Base-by-base conservation (phyloP, 2,329 filamentous ascomycete genomes). In the Verticillium isaacii region DNA sequence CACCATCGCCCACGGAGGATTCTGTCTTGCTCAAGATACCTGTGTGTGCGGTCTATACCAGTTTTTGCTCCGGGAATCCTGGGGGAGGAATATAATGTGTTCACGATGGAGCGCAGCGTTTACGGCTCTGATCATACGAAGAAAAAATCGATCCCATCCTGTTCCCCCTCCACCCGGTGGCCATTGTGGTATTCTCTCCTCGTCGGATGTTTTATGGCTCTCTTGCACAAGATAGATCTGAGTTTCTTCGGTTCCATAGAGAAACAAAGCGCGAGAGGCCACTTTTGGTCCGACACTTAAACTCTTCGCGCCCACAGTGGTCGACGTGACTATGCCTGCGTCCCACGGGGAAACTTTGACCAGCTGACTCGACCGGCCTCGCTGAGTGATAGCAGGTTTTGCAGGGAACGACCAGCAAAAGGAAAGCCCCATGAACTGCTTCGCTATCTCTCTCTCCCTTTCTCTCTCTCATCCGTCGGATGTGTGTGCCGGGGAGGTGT, bases 211-310 rank as follows among this genome's bases (percentile, higher is more conserved):
- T 77, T 77, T 75, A 76, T 76, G 73, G 73, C 19, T 69, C 66
- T 74, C 69, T 68, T 66, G 69, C 70, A 63, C 72, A 71, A 52
- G n/a, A 12, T 52, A 52, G 45, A 52, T 23, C 45, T 52, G 45
- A 52, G 54, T 52, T 60, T 56, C 17, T 61, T 60, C 65, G 66
- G 60, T 69, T 68, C 66, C 67, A 57, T 67, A 69, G 61, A 68
- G 70, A 70, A 66, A 65, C 62, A 68, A 70, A 72, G 63, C 68
- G 71, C 71, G 58, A 65, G 73, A 75, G 72, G 65, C 70, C 73
- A 77, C 70, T 77, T 76, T 78, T 78, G 75, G 75, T 68, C 70
- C 69, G 66, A 69, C 72, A 62, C 58, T 59, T 64, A 61, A 64
- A 61, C 25, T 59, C 14, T 36, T 19, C 59, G 50, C 45, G 54